phyloP scores from a whole-genome alignment of 179 eudicot species.

The Silene coronaria region DNA sequence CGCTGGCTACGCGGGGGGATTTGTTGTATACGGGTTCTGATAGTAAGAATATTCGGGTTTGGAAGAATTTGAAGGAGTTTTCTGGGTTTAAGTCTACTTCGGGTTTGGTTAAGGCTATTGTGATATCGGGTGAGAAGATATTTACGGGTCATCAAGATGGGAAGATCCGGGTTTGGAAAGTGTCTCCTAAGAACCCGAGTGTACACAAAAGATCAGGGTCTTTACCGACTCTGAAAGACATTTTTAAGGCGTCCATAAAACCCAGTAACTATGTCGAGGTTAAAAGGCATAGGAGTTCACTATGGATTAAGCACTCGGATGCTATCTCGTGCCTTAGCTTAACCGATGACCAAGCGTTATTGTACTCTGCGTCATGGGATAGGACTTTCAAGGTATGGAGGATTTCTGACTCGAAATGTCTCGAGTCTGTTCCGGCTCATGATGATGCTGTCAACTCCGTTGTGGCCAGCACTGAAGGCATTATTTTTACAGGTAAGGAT shows the following conservation, averaged over 20 bases:
- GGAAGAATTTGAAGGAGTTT: constrained; percentile 75
- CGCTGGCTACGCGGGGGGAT: constrained; percentile 65
- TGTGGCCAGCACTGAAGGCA: constrained; percentile 42
- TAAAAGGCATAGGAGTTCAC: constrained; percentile 45
- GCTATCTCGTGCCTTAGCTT: constrained; percentile 72
- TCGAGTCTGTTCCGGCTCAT: constrained; percentile 81
- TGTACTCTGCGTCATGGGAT: constrained; percentile 95
- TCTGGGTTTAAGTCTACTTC: constrained; percentile 70
- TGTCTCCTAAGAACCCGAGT: constrained; percentile 57
- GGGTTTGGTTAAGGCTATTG: constrained; percentile 76
- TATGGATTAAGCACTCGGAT: constrained; percentile 87
- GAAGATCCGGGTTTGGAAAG: constrained; percentile 86
- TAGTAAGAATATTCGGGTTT: constrained; percentile 80
- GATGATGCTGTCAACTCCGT: constrained; percentile 82
- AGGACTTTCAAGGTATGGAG: constrained; percentile 85
- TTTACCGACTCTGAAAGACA: constrained; percentile 71
- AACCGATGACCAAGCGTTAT: constrained; percentile 39
- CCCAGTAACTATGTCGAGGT: constrained; percentile 79
- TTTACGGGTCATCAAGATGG: constrained; percentile 96
- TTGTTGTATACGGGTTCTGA: constrained; percentile 79
- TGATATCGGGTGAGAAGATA: constrained; percentile 57
- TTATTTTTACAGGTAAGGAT: constrained; percentile 48
- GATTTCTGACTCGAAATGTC: constrained; percentile 63
- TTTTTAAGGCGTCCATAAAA: constrained; percentile 73
- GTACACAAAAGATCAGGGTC: constrained; percentile 64